Base-by-base conservation (phyloP, 441 rosid genomes). In the Syzygium malaccense region DNA sequence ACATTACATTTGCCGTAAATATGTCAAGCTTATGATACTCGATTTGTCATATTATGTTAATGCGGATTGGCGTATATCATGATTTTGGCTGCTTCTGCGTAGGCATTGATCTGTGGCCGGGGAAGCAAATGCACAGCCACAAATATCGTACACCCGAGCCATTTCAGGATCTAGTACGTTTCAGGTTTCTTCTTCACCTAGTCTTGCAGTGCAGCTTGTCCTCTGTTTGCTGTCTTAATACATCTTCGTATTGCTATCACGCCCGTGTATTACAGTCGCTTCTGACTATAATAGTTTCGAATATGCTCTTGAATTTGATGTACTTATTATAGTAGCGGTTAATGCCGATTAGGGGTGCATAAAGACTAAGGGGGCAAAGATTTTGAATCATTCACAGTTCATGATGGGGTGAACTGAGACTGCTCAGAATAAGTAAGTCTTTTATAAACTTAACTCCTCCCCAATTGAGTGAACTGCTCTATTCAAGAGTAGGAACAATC, bases 71-170 rank as follows among this genome's bases (percentile, higher is more conserved):
- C 19, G 18, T 14, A 87, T 41, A n/a, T 58, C 58, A 75, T 26
- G 54, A 51, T 45, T 71, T 83, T 53, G 48, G 55, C 86, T 83
- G 41, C 83, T 78, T 88, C 19, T 17, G 86, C 14, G 32, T 87
- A 97, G 99, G 99, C 87, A 92, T 96, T 85, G 60, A 91, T 90
- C 88, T 91, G 79, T 97, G 99, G 99, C 98, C 98, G 17, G 99
- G 99, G 86, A 95, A 94, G 92, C 97, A 97, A 92, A 93, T 96
- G 88, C 99, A 97, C 92, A 95, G 98, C 89, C 99, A 97, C 93
- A 96, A 95, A 85, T 96, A 96, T 68, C 96, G 99, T n/a, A 60
- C 87, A 64, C 98, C 99, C 0, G 95, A 94, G 60, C 95, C 94
- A 14, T 96, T 94, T 56, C 91, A 66, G 78, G 96, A 93, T 90